Base-by-base conservation (phyloP, 2,329 filamentous ascomycete genomes). In the Coniochaeta prunicola region DNA sequence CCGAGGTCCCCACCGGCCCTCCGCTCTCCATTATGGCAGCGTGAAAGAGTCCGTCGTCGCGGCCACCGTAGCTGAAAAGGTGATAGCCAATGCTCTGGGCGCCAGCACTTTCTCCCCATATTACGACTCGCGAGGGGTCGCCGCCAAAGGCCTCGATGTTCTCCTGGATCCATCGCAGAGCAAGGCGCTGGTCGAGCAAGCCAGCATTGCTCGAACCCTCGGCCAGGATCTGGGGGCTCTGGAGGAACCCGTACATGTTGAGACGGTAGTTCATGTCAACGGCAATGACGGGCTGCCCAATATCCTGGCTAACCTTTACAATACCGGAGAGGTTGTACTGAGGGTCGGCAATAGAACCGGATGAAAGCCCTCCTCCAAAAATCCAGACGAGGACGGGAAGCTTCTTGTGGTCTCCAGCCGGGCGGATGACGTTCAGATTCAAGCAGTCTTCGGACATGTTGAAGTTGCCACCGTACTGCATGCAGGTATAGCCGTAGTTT, bases 11-110 rank as follows among this genome's bases (percentile, higher is more conserved):
- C 1, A 67, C 71, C 4, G 71, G 69, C 0, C 73, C 72, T 4
- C 81, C 81, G 13, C 78, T 83, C 57, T 86, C 76, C 57, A 80
- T 70, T 50, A 83, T 85, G 2, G 77, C 82, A 8, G 70, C 78
- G 4, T 76, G 75, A 64, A 84, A 86, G 0, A 86, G 70, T 0
- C 73, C 70, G 58, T 86, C 81, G 57, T 86, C 76, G 31, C 80
- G 73, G 0, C 83, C 82, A 36, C 77, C 78, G 61, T 84, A 82
- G 9, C 81, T 79, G 33, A 81, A 75, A 24, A 84, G 71, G 28
- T 86, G 84, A 55, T 74, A 74, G 3, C 71, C 70, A 26, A 71
- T 72, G 53, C 73, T 74, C 58, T 75, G 71, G 4, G 65, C 67
- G 8, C 70, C 69, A 2, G 67, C 66, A 4, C 69, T 68, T 60